A percentile compares a stretch with the other conserved stretches of the same genome.
These are phyloP conservation scores for Pyrus betulifolia DNA, from an alignment of 306 rosid genomes.

Conservation along the genomic window DNA sequence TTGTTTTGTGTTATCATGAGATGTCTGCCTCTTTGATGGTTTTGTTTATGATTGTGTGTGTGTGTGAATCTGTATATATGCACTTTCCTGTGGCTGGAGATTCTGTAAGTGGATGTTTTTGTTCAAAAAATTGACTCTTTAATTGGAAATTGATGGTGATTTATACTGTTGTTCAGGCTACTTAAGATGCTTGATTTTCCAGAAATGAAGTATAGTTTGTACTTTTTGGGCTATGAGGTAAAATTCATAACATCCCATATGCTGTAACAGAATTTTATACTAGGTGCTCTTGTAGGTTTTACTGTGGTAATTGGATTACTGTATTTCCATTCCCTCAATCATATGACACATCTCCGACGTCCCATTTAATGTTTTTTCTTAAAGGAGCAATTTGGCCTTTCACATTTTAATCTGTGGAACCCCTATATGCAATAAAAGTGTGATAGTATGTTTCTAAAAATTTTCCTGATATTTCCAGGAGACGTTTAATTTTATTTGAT, in stretches of 20 bases:
- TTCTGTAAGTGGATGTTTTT: neutral
- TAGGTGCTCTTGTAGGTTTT: neutral
- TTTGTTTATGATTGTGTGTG: neutral
- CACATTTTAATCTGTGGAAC: neutral
- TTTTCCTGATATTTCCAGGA: neutral
- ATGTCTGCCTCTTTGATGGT: neutral
- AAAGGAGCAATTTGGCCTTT: neutral
- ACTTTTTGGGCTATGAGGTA: slow-evolving; percentile 94
- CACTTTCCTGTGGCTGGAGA: neutral
- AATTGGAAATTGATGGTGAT: slow-evolving; percentile 15
- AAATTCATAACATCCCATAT: neutral
- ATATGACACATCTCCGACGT: neutral
- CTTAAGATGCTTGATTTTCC: slow-evolving; percentile 93
- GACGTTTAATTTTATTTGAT: neutral
- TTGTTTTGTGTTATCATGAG: neutral
- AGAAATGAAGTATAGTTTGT: slow-evolving; percentile 82
- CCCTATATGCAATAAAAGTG: neutral
- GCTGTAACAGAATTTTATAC: neutral
- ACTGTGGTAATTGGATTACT: slow-evolving; percentile 1
- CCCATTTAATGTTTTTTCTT: neutral
- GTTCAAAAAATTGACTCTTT: neutral
- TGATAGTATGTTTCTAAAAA: neutral
- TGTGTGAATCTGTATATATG: neutral
- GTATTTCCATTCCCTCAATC: neutral
- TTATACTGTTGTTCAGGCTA: slow-evolving; percentile 40